Evolutionary conservation across 805 yeast genomes (phyloP).

Genomic region (Wickerhamiella slavikovae): DNA sequence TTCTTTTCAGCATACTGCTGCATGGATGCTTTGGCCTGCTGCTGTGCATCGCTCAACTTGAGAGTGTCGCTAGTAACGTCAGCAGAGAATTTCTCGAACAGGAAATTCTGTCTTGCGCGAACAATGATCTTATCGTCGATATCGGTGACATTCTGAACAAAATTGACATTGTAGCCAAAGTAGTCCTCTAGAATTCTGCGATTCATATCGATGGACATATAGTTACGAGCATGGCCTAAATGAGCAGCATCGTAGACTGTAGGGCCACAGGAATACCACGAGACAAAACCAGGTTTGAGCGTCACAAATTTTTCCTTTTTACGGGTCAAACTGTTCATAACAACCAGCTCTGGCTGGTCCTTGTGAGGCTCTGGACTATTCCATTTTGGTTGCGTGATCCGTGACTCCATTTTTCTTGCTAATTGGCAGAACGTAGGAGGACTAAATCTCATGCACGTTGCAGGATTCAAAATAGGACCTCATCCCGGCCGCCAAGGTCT

Average conservation of each 20-base stretch:
- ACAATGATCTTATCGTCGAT: constrained; percentile 92
- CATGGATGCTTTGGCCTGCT: constrained; percentile 9
- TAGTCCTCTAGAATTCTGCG: constrained; percentile 77
- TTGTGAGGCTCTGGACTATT: constrained; percentile 18
- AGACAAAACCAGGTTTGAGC: constrained; percentile 32
- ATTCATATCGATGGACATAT: constrained; percentile 83
- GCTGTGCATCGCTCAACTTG: constrained; percentile 20
- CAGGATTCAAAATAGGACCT: no score
- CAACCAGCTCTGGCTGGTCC: constrained; percentile 28
- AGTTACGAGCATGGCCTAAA: constrained; percentile 98
- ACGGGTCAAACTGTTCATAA: constrained; percentile 72
- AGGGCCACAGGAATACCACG: constrained; percentile 98
- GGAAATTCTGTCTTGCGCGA: constrained; percentile 75
- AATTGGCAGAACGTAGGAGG: no score
- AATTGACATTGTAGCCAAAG: constrained; percentile 72
- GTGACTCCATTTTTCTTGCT: constrained; percentile 8
- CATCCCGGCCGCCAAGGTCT: no score
- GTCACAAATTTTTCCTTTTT: constrained; percentile 67
- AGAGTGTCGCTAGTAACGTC: constrained; percentile 15
- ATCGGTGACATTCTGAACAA: constrained; percentile 96
- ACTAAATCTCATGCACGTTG: no score
- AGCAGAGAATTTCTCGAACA: constrained; percentile 40
- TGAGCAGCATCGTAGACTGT: constrained; percentile 92
- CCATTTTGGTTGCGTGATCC: constrained; percentile 33
- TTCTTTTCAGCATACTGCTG: constrained; percentile 30